phyloP scores from a whole-genome alignment of 148 eudicot genomes.

The Camellia granthamiana region DNA sequence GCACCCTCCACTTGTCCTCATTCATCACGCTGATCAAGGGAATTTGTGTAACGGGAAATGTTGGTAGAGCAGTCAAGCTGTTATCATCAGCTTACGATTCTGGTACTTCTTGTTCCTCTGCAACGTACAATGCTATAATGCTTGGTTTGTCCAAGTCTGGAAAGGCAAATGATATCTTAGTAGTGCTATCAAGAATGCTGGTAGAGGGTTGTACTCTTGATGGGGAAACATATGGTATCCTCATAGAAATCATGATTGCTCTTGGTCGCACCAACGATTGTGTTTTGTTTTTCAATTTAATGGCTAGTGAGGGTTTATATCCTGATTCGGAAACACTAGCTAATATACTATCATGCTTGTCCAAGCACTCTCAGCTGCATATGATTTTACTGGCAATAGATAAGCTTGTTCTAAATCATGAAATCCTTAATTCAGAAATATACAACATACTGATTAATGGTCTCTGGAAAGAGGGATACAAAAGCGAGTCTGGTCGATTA shows the following conservation, averaged over 20 bases:
- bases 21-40: slow-evolving; percentile 28
- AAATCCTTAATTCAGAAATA: slow-evolving; percentile 27
- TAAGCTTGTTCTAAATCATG: slow-evolving; percentile 17
- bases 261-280: slow-evolving; percentile 19
- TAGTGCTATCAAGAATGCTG: slow-evolving; percentile 35
- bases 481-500: slow-evolving; percentile 28
- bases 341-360: slow-evolving; percentile 26
- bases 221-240: slow-evolving; percentile 32
- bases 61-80: slow-evolving; percentile 25
- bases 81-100: slow-evolving; percentile 23
- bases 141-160: slow-evolving; percentile 32
- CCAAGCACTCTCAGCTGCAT: slow-evolving; percentile 31
- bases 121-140: slow-evolving; percentile 39
- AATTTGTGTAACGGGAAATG: slow-evolving; percentile 32
- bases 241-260: slow-evolving; percentile 29
- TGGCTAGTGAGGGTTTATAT: slow-evolving; percentile 31
- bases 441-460: slow-evolving; percentile 32
- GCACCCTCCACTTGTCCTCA: slow-evolving; percentile 28
- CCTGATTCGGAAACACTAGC: slow-evolving; percentile 34
- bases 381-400: slow-evolving; percentile 29
- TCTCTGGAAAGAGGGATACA: slow-evolving; percentile 45
- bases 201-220: slow-evolving; percentile 39
- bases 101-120: slow-evolving; percentile 27
- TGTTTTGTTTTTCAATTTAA: slow-evolving; percentile 31
- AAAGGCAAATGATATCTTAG: slow-evolving; percentile 20